These are phyloP conservation scores for Picochlorum sp. DNA, from an alignment of 139 green algal genomes.

Conservation along the genomic window DNA sequence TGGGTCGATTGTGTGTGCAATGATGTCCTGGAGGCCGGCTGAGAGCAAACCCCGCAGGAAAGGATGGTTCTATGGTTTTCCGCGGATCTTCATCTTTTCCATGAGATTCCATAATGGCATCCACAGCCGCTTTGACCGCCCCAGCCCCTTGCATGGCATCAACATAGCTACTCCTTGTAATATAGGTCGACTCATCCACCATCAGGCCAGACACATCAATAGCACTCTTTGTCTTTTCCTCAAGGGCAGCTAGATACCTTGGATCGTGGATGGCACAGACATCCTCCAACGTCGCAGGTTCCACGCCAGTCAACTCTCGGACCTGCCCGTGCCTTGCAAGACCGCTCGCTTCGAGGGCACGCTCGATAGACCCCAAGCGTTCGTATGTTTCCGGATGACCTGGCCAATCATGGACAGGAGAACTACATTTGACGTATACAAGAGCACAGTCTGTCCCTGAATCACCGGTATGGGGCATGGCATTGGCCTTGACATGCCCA, in stretches of 20 bases:
- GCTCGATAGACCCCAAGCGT: slow-evolving; percentile 40
- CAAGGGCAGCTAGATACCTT: slow-evolving; percentile 36
- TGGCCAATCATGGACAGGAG: slow-evolving; percentile 25
- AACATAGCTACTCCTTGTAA: slow-evolving; percentile 19
- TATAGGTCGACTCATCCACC: slow-evolving; percentile 13
- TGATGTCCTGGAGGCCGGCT: slow-evolving; percentile 83
- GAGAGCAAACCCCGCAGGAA: slow-evolving; percentile 54
- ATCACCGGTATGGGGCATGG: neutral
- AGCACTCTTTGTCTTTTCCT: slow-evolving; percentile 10
- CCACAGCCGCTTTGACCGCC: slow-evolving; percentile 31
- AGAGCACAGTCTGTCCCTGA: neutral
- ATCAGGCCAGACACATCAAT: neutral
- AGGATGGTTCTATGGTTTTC: neutral
- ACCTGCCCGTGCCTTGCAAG: slow-evolving; percentile 14
- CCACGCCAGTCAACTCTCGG: slow-evolving; percentile 19
- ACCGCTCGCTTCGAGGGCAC: slow-evolving; percentile 18
- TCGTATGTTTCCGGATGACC: slow-evolving; percentile 50
- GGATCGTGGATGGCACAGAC: slow-evolving; percentile 42
- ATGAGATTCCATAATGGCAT: slow-evolving; percentile 24
- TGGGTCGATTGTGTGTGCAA: slow-evolving; percentile 30
- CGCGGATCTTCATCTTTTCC: neutral
- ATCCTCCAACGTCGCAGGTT: slow-evolving; percentile 14
- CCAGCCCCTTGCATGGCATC: slow-evolving; percentile 24
- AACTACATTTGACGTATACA: slow-evolving; percentile 13
- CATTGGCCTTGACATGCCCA: no score